Evolutionary conservation across 768 basidiomycete genomes (phyloP), one percentile per base, ranked within the genome.

Genomic region (Amanita brunnescens): DNA sequence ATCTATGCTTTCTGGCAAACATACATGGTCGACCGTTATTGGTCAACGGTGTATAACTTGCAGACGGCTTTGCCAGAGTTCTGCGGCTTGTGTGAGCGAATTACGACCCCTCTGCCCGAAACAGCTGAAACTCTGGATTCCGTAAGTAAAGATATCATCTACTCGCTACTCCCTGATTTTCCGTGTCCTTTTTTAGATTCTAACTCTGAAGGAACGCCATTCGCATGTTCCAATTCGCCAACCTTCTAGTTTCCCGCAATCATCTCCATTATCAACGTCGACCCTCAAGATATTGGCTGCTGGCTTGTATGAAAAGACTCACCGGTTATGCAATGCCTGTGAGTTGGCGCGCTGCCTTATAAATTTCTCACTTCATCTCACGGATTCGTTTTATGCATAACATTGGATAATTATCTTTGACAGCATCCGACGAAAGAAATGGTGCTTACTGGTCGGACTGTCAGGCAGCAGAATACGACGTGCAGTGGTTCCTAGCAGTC

Each of bases 1-100:
- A 67, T 80, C 18, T 65, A 73, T 5, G 71, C 75, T 6, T 81
- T 82, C 61, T 83, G 81, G 81, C 77, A 81, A 62, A 71, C 80
- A 16, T 81, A 78, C 57, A 73, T 74, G 62, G 70, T 81, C n/a
- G 80, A 83, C 56, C 70, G 80, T 23, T 75, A 74, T 26, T 82
- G 80, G 79, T 72, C 78, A 13, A 73, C 77, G 5, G 75, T 72
- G 2, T 75, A 73, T 55, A 78, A 77, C 2, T 67, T 80, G 24
- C 77, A 78, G 8, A 69, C 74, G 14, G 77, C 75, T 1, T 67
- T 79, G 4, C 73, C 78, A 8, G 76, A 79, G 49, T 74, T 75
- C 45, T 72, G 75, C 47, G 65, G 67, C 47, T 68, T 72, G 5
- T 72, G 72, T 49, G 70, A 70, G 38, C 66, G 70, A 34, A 76